phyloP scores from a whole-genome alignment of 2,329 filamentous ascomycete species.

The Diaporthe sp. region DNA sequence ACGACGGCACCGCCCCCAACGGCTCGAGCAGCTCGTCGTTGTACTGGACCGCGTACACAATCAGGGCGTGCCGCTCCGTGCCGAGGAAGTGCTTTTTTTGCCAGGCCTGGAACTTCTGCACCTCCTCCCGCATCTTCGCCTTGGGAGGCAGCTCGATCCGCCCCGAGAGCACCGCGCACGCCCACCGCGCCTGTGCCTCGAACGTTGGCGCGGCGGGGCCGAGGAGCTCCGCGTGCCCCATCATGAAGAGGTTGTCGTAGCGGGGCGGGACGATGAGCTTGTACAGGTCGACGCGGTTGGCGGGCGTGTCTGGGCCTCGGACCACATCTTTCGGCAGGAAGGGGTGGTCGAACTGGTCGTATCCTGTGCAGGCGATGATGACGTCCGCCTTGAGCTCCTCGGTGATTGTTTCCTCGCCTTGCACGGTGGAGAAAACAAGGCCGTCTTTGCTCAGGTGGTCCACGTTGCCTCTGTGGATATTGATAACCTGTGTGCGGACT shows the following conservation, averaged over 20 bases:
- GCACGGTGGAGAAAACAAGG: slow-evolving; percentile 45
- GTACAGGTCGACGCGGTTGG: slow-evolving; percentile 50
- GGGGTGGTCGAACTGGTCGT: slow-evolving; percentile 46
- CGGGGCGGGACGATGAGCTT: slow-evolving; percentile 50
- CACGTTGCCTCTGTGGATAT: slow-evolving; percentile 51
- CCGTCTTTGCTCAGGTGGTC: slow-evolving; percentile 49
- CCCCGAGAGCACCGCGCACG: slow-evolving; percentile 49
- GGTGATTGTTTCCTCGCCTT: slow-evolving; percentile 40
- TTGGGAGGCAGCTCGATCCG: slow-evolving; percentile 46
- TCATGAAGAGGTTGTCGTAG: slow-evolving; percentile 51
- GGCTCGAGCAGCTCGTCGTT: slow-evolving; percentile 52
- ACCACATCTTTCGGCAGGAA: slow-evolving; percentile 49
- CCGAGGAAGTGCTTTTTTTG: slow-evolving; percentile 49
- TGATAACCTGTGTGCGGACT: slow-evolving; percentile 50
- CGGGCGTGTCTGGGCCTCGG: slow-evolving; percentile 42
- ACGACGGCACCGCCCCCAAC: slow-evolving; percentile 51
- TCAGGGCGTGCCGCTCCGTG: slow-evolving; percentile 51
- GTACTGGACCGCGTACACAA: slow-evolving; percentile 49
- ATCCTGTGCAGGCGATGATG: slow-evolving; percentile 53
- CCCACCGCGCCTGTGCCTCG: slow-evolving; percentile 54
- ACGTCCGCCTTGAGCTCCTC: slow-evolving; percentile 50
- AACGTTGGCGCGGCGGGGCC: slow-evolving; percentile 51
- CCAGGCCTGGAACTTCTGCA: slow-evolving; percentile 47
- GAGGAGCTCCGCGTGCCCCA: slow-evolving; percentile 51
- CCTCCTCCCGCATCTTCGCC: slow-evolving; percentile 48